These are phyloP conservation scores for Helicostylum pulchrum DNA, from an alignment of 192 early-diverging fungal genomes.

Conservation along the genomic window DNA sequence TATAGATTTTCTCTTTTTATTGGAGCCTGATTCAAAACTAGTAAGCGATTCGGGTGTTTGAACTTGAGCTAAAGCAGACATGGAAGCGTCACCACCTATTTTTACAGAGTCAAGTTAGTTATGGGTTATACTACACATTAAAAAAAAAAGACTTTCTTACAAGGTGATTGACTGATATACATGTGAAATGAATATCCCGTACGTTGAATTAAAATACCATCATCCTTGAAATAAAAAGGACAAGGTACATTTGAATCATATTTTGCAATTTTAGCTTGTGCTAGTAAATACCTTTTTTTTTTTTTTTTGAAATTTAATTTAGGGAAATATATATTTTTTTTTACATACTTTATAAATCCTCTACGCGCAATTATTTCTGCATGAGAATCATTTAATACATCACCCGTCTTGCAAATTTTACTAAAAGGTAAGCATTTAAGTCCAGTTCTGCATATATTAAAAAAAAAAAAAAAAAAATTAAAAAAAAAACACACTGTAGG, in stretches of 20 bases:
- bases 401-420: slow-evolving; percentile 58
- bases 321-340: not conserved
- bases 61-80: slow-evolving; percentile 44
- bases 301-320: not conserved
- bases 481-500: no score
- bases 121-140: no score
- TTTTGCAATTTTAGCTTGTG: not conserved
- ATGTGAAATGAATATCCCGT: slow-evolving; percentile 55
- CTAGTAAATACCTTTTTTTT: slow-evolving; percentile 2
- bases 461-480: no score
- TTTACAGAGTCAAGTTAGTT: no score
- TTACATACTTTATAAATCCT: slow-evolving; percentile 62
- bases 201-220: not conserved
- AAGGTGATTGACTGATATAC: slow-evolving; percentile 77
- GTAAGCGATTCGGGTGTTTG: slow-evolving; percentile 37
- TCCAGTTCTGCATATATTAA: slow-evolving; percentile 63
- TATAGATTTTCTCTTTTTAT: slow-evolving; percentile 12
- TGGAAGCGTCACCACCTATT: slow-evolving; percentile 79
- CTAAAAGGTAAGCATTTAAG: slow-evolving; percentile 74
- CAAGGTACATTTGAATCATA: not conserved
- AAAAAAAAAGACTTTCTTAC: no score
- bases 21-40: slow-evolving; percentile 32
- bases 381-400: slow-evolving; percentile 78
- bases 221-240: slow-evolving; percentile 10
- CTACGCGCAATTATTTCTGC: slow-evolving; percentile 87